Conservation (phyloP, 2,329 filamentous ascomycete genomes). For the Aspergillus sp. region DNA sequence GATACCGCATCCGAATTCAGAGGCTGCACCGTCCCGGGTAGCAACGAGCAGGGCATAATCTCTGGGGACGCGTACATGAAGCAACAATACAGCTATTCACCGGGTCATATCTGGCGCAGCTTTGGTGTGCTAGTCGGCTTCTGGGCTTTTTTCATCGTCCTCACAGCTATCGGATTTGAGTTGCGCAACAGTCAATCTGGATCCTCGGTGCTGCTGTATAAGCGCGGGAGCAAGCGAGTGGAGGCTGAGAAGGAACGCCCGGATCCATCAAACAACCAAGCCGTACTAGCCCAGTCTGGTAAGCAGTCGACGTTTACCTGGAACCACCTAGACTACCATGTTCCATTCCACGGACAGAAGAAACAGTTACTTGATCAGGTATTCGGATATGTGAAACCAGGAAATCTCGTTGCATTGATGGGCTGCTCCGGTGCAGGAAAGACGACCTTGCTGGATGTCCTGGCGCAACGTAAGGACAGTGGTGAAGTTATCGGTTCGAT, state of each 20-base stretch:
- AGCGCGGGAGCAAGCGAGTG: constrained; percentile 35
- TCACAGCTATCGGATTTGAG: constrained; percentile 78
- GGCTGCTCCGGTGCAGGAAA: constrained; percentile 75
- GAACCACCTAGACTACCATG: constrained; percentile 78
- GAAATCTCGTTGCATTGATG: constrained; percentile 77
- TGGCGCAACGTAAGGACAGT: constrained; percentile 50
- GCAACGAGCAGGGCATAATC: constrained; percentile 41
- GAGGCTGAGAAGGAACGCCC: neutral
- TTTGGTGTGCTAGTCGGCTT: constrained; percentile 77
- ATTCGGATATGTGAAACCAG: constrained; percentile 73
- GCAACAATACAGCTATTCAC: constrained; percentile 58
- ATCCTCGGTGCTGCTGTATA: constrained; percentile 40
- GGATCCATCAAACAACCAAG: constrained; percentile 2
- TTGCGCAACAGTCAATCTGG: constrained; percentile 44
- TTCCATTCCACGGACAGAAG: constrained; percentile 49
- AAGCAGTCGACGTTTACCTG: constrained; percentile 77
- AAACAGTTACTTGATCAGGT: constrained; percentile 59
- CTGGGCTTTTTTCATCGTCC: constrained; percentile 73
- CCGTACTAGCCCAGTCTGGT: constrained; percentile 53
- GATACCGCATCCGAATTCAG: constrained; percentile 27
- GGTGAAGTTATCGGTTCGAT: constrained; percentile 49
- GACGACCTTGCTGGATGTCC: constrained; percentile 51
- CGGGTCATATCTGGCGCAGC: constrained; percentile 67
- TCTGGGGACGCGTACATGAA: constrained; percentile 59
- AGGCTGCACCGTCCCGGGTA: constrained; percentile 39